These are phyloP conservation scores for Botrytis paeoniae DNA, from an alignment of 2,329 filamentous ascomycete genomes.

Conservation along the genomic window DNA sequence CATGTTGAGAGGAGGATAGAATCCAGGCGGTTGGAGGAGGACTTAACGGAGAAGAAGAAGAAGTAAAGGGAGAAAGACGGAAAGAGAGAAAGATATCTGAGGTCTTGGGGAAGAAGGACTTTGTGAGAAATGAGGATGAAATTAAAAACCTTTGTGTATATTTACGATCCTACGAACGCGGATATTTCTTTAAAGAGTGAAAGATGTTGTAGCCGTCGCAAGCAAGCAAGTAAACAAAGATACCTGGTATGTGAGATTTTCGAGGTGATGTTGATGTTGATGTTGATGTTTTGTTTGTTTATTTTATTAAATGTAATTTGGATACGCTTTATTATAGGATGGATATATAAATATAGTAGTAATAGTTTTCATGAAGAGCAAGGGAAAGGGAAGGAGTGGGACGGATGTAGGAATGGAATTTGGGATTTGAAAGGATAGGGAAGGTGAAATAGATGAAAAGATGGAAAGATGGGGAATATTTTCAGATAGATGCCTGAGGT, in stretches of 20 bases:
- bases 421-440: too few species aligned
- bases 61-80: not conserved
- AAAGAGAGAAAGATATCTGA: not conserved
- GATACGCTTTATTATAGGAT: not conserved
- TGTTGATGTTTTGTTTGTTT: not conserved
- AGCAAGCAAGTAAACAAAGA: not conserved
- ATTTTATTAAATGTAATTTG: not conserved
- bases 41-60: not conserved
- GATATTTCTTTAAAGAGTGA: conserved; percentile 1
- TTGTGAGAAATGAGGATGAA: conserved; percentile 1
- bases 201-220: not conserved
- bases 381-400: too few species aligned
- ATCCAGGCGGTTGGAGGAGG: not conserved
- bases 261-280: not conserved
- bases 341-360: not conserved
- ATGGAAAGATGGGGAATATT: not conserved
- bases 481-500: not conserved
- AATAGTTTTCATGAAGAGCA: not conserved
- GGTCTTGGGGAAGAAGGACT: not conserved
- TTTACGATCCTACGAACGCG: conserved; percentile 20
- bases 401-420: too few species aligned
- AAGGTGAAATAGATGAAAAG: too few species aligned
- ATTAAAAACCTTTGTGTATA: conserved; percentile 18
- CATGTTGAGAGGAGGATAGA: conserved; percentile 8
- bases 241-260: not conserved